Base-by-base conservation (phyloP, 805 yeast species). In the Ogataea paradorogensis region DNA sequence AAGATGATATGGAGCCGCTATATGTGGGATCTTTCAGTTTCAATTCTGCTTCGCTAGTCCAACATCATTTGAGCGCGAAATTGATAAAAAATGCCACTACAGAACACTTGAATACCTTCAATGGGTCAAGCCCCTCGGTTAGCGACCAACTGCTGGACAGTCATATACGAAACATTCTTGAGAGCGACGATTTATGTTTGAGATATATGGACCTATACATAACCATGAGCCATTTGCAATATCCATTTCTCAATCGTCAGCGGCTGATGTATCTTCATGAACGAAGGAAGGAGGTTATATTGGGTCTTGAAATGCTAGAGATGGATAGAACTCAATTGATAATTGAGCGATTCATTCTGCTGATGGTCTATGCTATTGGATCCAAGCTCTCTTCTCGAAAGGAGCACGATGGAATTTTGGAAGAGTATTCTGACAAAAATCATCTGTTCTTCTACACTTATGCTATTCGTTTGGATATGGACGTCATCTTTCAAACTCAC, bases 1-100 rank as follows among this genome's bases (percentile, higher is more conserved):
- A 46, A 34, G 43, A 46, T 27, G 50, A 46, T 16, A 46, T 43
- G 50, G 50, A 46, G 27, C 47, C 50, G 6, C 22, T 36, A 3
- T 46, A 38, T 23, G 50, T 46, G 7, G 50, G 50, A 3, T 43
- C 50, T 4, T 40, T 37, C 15, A 35, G 47, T 11, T 46, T 43
- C 22, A 43, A 40, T 23, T 42, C 42, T 33, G 47, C 50, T 9
- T 43, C 50, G 11, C 32, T 46, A 9, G 15, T 46, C 16, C 45
- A 46, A 21, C 35, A 33, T n/a, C 31, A 38, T 23, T 23, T 23
- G n/a, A 23, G n/a, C 7, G 4, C 3, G 9, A 11, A 7, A 23
- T 23, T 23, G n/a, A 28, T 18, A 4, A 18, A 18, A 18, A 6
- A 18, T 18, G 6, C 4, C 20, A 5, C 20, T 6, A 18, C 6